phyloP scores from a whole-genome alignment of 148 eudicot species.

The Camellia japonica region DNA sequence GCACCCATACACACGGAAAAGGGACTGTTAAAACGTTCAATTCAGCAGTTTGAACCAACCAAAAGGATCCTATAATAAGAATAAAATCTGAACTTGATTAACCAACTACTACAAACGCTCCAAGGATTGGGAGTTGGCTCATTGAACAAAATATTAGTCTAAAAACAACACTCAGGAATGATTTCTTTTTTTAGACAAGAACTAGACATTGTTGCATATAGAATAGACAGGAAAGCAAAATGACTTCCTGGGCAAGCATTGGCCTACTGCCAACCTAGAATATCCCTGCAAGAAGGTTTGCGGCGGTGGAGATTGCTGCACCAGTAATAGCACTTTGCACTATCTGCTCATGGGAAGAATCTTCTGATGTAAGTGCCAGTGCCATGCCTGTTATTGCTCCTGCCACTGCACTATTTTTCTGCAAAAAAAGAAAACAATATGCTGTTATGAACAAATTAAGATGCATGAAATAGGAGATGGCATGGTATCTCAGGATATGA shows the following conservation, averaged over 20 bases:
- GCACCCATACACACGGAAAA: too few relatives aligned
- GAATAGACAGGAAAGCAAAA: neutral
- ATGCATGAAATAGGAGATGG: too few relatives aligned
- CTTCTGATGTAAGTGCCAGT: slow-evolving; percentile 61
- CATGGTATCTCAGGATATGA: too few relatives aligned
- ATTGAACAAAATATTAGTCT: neutral
- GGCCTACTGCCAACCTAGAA: slow-evolving; percentile 24
- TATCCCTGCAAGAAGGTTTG: slow-evolving; percentile 75
- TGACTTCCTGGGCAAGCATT: neutral
- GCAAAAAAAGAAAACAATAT: slow-evolving; percentile 16
- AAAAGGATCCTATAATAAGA: neutral
- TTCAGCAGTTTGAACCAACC: neutral
- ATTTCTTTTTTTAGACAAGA: too few relatives aligned
- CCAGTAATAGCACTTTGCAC: slow-evolving; percentile 95
- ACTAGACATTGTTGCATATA: too few relatives aligned
- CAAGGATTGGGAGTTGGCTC: neutral
- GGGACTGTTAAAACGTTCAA: neutral
- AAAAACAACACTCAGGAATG: neutral
- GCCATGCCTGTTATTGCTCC: slow-evolving; percentile 92
- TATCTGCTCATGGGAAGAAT: slow-evolving; percentile 72
- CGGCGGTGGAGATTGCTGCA: slow-evolving; percentile 91
- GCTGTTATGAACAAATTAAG: too few relatives aligned
- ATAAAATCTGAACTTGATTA: neutral
- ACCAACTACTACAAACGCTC: neutral
- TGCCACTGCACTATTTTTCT: slow-evolving; percentile 94